Percentiles rank a stretch among this genome's conserved stretches.
Conservation (phyloP, 139 green algal species). For the Yamagishiella unicocca region DNA sequence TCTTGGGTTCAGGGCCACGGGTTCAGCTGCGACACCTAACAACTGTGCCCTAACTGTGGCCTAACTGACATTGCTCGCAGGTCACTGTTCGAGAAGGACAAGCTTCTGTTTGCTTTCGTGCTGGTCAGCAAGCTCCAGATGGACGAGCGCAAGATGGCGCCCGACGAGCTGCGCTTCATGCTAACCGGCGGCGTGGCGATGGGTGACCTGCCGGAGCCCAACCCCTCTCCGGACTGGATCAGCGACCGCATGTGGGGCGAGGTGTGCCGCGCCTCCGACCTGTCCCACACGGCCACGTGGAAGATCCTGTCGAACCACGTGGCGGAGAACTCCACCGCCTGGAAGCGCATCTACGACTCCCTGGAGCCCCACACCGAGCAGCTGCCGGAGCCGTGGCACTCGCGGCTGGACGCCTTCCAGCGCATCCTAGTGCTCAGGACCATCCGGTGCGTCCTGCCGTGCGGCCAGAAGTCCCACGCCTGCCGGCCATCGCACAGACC, state of each 20-base stretch:
- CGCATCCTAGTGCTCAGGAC: constrained; percentile 73
- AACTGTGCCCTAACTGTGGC: too few relatives aligned
- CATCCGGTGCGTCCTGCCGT: constrained; percentile 48
- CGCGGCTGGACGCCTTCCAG: constrained; percentile 75
- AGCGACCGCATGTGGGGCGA: constrained; percentile 79
- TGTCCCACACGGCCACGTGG: constrained; percentile 58
- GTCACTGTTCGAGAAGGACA: constrained; percentile 91
- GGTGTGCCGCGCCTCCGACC: constrained; percentile 65
- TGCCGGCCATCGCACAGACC: too few relatives aligned
- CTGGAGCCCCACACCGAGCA: constrained; percentile 61
- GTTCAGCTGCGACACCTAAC: too few relatives aligned
- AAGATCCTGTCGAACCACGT: constrained; percentile 57
- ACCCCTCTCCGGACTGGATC: constrained; percentile 77
- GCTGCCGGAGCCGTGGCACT: constrained; percentile 70
- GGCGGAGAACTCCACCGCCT: constrained; percentile 54
- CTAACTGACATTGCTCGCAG: too few relatives aligned
- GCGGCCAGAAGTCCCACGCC: too few relatives aligned
- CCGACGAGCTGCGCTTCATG: constrained; percentile 80
- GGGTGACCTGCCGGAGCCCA: constrained; percentile 66
- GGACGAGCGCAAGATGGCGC: constrained; percentile 58
- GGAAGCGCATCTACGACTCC: constrained; percentile 74
- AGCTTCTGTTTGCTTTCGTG: constrained; percentile 86
- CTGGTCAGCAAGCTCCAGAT: constrained; percentile 68
- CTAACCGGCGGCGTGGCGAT: constrained; percentile 81
- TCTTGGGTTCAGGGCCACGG: too few relatives aligned